phyloP scores from a whole-genome alignment of 805 yeast genomes.

The Candida nanaspora region DNA sequence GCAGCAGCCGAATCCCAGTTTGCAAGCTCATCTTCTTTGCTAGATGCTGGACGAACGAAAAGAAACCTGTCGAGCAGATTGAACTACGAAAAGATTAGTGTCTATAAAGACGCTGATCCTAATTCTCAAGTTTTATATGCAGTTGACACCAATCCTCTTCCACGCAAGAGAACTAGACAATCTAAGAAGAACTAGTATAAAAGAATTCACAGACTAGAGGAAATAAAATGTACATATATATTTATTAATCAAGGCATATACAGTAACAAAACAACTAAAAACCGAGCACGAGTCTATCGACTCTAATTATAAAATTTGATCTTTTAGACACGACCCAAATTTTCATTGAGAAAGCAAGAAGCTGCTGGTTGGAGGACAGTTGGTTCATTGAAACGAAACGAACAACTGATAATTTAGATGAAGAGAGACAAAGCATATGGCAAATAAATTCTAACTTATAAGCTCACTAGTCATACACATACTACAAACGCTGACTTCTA shows the following conservation, averaged over 20 bases:
- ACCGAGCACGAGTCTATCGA: neutral
- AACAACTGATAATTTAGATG: too few species aligned
- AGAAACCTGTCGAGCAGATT: neutral
- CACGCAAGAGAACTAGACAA: too few species aligned
- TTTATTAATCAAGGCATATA: neutral
- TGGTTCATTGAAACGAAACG: too few species aligned
- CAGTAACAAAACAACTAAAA: neutral
- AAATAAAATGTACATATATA: neutral
- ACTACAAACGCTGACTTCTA: too few species aligned
- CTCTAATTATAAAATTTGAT: too few species aligned
- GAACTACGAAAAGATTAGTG: neutral
- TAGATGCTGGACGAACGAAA: neutral
- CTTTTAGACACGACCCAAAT: neutral
- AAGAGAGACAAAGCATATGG: too few species aligned
- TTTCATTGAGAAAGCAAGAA: neutral
- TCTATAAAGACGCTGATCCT: neutral
- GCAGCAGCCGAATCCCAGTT: constrained; percentile 31
- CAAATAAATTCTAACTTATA: too few species aligned
- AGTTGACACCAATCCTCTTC: neutral
- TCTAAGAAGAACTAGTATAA: too few species aligned
- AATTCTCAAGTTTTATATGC: neutral
- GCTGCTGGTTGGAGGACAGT: too few species aligned
- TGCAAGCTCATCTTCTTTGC: neutral
- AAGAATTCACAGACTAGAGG: too few species aligned
- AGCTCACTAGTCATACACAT: too few species aligned